Base-by-base conservation (phyloP, 2,329 filamentous ascomycete genomes). In the Penicillium sp. region DNA sequence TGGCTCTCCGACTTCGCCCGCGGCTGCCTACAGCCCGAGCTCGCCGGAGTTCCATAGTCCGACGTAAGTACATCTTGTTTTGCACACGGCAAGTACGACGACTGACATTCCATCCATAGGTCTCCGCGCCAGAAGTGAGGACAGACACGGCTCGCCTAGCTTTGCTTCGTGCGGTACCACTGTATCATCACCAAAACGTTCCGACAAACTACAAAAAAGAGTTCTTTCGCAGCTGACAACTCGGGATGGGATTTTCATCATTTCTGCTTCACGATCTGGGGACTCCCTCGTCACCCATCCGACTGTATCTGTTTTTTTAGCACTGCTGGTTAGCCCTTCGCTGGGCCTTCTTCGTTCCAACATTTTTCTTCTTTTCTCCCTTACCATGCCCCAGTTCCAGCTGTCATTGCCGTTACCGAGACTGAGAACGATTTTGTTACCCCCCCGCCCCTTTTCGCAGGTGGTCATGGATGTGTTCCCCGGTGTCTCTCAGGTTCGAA, bases 11-110 rank as follows among this genome's bases (percentile, higher is more conserved):
- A 79, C 76, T 60, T 78, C 76, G 51, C 75, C 76, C 48, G 76
- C 75, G 6, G 77, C 76, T 54, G 76, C 76, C 58, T 79, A 79
- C 65, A 79, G 77, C 66, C 77, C 77, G 28, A 79, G 76, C 53
- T 79, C 77, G 47, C 77, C 77, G 59, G 73, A 75, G n/a, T 53
- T 53, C 55, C 78, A 75, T 61, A 78, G 75, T 58, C 76, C 76
- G 63, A 75, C 76, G 76, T 78, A 70, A 73, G 76, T 75, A 3
- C 22, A 31, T 47, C 7, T 58, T 15, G 14, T 35, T 22, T 50
- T 5, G 15, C 45, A 6, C 11, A 6, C 8, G 22, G 15, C 6
- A 49, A 43, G 55, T 12, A 14, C 37, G 17, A n/a, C 60, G 37
- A 56, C 67, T 73, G 50, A 70, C 61, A 42, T 50, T 43, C 17